These are phyloP conservation scores for Ceratocystis harringtonii DNA, from an alignment of 2,329 filamentous ascomycete genomes.

Conservation along the genomic window DNA sequence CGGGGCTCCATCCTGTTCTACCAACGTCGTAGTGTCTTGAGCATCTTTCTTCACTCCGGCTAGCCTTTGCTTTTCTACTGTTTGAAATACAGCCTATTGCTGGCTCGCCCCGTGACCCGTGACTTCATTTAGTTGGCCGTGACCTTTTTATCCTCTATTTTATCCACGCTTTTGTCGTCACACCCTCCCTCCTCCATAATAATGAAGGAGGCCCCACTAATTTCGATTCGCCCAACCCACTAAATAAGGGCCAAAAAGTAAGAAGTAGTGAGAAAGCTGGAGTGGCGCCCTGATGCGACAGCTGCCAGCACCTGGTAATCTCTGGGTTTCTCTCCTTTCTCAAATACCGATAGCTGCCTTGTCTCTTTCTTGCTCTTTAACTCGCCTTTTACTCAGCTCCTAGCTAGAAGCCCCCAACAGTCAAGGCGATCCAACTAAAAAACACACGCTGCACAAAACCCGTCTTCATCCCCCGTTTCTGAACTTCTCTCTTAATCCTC, in stretches of 20 bases:
- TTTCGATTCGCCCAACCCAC: not conserved
- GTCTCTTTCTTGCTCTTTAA: conserved; percentile 12
- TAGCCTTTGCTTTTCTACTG: not conserved
- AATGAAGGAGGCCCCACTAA: not conserved
- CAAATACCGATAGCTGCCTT: conserved; percentile 9
- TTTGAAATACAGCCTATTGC: not conserved
- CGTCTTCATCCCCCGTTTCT: not conserved
- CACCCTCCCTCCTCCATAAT: not conserved
- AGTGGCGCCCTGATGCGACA: not conserved
- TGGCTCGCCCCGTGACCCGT: not conserved
- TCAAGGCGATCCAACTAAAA: conserved; percentile 4
- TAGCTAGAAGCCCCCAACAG: not conserved
- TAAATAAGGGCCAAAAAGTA: not conserved
- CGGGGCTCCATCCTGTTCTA: too few relatives aligned
- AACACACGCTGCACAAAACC: not conserved
- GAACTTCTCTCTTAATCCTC: conserved; percentile 3
- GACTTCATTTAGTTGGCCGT: not conserved
- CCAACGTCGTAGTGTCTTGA: too few relatives aligned
- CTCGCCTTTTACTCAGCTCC: conserved; percentile 4
- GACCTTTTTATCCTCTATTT: not conserved
- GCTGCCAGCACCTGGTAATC: not conserved
- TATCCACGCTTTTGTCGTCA: not conserved
- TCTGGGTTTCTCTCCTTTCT: not conserved
- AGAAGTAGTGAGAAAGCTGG: not conserved
- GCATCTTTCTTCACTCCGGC: not conserved